A percentile compares a stretch with the other conserved stretches of the same genome.
Conservation (phyloP, 495 filamentous ascomycete species). For the Hypoxylon cercidicola region DNA sequence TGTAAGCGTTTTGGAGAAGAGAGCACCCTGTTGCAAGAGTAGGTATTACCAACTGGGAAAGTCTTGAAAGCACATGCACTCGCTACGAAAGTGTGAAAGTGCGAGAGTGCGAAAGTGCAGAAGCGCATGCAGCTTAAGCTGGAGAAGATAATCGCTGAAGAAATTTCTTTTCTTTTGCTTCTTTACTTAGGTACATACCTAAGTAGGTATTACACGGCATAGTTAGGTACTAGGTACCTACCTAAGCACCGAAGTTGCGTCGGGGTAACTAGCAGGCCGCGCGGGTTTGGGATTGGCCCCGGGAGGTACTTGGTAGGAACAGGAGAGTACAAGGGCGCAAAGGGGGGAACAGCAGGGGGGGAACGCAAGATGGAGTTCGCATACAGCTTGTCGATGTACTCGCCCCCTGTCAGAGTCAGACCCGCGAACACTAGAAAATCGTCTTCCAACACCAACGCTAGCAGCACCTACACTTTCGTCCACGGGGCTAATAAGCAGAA, state of each 20-base stretch:
- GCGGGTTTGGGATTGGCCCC: conserved; percentile 1
- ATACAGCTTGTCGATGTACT: conserved; percentile 42
- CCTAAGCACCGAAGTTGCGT: conserved; percentile 21
- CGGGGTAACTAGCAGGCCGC: conserved; percentile 15
- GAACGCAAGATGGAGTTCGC: conserved; percentile 41
- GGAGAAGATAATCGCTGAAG: conserved; percentile 23
- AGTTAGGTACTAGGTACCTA: not conserved
- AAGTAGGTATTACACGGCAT: conserved; percentile 13
- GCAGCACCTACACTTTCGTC: conserved; percentile 32
- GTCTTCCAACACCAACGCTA: conserved; percentile 14
- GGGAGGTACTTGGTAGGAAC: conserved; percentile 21
- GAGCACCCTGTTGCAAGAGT: not conserved
- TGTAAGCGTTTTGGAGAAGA: conserved; percentile 6
- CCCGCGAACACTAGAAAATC: conserved; percentile 39
- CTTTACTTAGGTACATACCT: not conserved
- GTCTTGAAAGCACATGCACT: not conserved
- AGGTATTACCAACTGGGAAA: not conserved
- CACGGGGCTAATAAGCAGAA: conserved; percentile 32
- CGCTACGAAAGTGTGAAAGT: not conserved
- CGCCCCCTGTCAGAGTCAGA: conserved; percentile 39
- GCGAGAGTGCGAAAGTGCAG: conserved; percentile 6
- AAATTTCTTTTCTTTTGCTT: conserved; percentile 15
- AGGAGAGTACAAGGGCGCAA: conserved; percentile 23
- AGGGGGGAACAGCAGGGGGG: not conserved
- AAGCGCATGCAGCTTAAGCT: conserved; percentile 17